Base-by-base conservation (phyloP, 2,329 filamentous ascomycete species). In the Phaeosphaeria sp. region DNA sequence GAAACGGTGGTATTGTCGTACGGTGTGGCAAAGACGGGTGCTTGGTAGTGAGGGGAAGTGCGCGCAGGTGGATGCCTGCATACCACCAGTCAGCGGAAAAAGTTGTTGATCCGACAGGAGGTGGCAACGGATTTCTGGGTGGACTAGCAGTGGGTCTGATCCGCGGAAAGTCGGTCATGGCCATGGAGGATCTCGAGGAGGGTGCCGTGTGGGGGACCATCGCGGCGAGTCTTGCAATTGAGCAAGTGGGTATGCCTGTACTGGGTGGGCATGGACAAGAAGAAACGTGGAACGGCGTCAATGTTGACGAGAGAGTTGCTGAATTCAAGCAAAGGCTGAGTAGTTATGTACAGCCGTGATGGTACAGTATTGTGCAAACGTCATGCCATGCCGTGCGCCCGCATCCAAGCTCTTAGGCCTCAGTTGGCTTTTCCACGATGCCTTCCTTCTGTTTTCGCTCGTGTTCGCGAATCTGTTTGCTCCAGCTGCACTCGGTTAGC, bases 71-170 rank as follows among this genome's bases (percentile, higher is more conserved):
- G 91, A 79, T 97, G 22, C 91, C 91, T 13, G 90, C 93, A 7
- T 94, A 90, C 72, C 90, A 93, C 71, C 77, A 75, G 21, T 66
- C 75, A 72, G 65, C 78, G 41, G 72, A 72, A 0, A 85, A 81
- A 56, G 92, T 97, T 1, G 80, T 95, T n/a, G 95, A 98, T 76
- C 93, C 94, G 0, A 98, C 95, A 0, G 95, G 95, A 10, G 95
- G 93, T 20, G 95, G 95, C 0, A 99, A 99, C 77, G 89, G 90
- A 0, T 98, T 97, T 68, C 81, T 97, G 9, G 87, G 87, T 21
- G 86, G 85, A 1, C 71, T 89, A 57, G 81, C 84, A 6, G 80
- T 88, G 21, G 85, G 83, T 1, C 74, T 88, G 62, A 79, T 84
- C 20, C 80, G 82, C 56, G 66, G 72, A 23, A 78, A 77, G 90